Conservation (phyloP, 345 rosid species). For the Brassica napus region DNA sequence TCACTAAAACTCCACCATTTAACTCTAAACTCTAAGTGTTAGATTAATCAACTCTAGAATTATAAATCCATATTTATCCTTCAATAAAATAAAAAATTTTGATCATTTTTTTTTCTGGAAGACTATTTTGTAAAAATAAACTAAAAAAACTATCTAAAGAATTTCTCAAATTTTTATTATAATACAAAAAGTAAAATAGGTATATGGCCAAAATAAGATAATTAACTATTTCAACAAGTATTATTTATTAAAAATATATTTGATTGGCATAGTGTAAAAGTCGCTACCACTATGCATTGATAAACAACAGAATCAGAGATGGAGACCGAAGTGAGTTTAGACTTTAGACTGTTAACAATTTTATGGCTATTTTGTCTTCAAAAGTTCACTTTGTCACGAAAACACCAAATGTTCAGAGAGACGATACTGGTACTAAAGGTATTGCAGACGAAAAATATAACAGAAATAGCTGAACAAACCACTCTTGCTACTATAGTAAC, state of each 20-base stretch:
- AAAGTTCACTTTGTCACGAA: neutral
- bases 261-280: neutral
- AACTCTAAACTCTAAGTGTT: no score
- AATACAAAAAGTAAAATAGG: neutral
- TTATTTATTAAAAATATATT: neutral
- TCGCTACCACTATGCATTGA: neutral
- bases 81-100: no score
- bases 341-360: neutral
- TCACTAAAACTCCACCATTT: no score
- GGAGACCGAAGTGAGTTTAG: neutral
- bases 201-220: neutral
- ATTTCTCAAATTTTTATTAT: neutral
- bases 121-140: no score
- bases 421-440: conserved; percentile 2
- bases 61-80: no score
- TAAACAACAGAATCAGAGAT: neutral
- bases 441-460: conserved; percentile 14
- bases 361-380: neutral
- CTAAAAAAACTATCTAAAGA: no score
- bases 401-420: neutral
- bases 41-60: no score
- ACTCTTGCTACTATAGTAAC: conserved; percentile 30
- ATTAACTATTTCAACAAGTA: neutral
- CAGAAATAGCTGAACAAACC: conserved; percentile 28
- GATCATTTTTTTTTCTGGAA: no score